A percentile compares a stretch with the other conserved stretches of the same genome.
Conservation (phyloP, 345 rosid genomes). For the Eucalyptus pauciflora region DNA sequence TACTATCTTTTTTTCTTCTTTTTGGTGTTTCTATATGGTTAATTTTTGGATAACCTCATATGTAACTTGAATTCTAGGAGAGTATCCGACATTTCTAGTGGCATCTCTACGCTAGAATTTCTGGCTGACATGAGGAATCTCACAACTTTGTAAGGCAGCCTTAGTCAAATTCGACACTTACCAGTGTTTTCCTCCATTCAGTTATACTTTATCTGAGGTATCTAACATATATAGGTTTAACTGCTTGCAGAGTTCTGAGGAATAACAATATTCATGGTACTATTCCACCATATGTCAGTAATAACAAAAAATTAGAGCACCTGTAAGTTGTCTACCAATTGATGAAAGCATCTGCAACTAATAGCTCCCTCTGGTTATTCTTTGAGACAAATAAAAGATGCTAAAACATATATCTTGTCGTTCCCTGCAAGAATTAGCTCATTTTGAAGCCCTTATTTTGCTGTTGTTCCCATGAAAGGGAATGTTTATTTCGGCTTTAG, state of each 20-base stretch:
- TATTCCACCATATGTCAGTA: neutral
- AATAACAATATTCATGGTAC: neutral
- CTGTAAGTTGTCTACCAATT: neutral
- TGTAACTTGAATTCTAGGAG: neutral
- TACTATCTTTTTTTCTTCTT: neutral
- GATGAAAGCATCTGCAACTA: neutral
- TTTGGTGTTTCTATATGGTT: neutral
- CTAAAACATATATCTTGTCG: neutral
- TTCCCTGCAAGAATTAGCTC: neutral
- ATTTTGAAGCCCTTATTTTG: neutral
- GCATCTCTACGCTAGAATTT: neutral
- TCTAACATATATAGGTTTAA: neutral
- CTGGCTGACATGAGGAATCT: neutral
- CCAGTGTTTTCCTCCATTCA: neutral
- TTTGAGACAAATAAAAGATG: neutral
- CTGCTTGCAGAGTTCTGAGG: neutral
- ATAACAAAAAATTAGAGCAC: neutral
- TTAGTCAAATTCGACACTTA: neutral
- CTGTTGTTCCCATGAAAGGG: neutral
- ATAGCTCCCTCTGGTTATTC: neutral
- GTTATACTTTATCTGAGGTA: neutral
- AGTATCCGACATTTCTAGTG: neutral
- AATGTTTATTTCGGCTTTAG: neutral
- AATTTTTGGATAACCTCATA: neutral
- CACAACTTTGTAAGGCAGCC: neutral